These are phyloP conservation scores for Biscogniauxia mediterranea DNA, from an alignment of 2,329 filamentous ascomycete genomes.

Conservation along the genomic window DNA sequence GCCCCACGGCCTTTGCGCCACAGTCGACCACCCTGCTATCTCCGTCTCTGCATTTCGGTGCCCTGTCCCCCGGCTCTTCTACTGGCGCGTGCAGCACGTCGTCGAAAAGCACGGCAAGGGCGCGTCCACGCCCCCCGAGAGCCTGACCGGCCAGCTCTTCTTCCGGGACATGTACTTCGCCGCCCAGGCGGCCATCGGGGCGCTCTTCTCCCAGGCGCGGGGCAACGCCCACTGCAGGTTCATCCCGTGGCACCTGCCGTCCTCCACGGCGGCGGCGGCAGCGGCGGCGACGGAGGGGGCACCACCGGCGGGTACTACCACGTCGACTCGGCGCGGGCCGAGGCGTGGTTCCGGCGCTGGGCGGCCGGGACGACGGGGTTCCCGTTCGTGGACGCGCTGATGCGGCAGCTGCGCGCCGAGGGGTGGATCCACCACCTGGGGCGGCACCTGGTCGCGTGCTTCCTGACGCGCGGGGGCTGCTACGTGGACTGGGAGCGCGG, in stretches of 20 bases:
- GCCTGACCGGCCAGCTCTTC: constrained; percentile 68
- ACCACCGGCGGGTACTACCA: constrained; percentile 65
- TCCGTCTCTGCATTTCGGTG: constrained; percentile 72
- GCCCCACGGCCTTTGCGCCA: constrained; percentile 69
- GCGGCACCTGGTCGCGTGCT: constrained; percentile 75
- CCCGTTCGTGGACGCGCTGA: constrained; percentile 77
- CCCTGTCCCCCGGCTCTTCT: constrained; percentile 69
- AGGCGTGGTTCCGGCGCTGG: constrained; percentile 68
- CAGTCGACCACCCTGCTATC: constrained; percentile 72
- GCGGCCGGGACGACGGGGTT: constrained; percentile 69
- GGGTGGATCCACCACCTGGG: constrained; percentile 82
- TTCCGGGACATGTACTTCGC: constrained; percentile 85
- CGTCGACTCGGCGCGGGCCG: constrained; percentile 61
- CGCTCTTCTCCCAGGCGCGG: constrained; percentile 61
- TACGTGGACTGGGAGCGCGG: constrained; percentile 79
- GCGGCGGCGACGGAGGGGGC: constrained; percentile 39
- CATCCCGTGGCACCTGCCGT: constrained; percentile 75
- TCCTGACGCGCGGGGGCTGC: constrained; percentile 75
- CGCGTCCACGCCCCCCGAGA: constrained; percentile 64
- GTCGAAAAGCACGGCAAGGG: constrained; percentile 55
- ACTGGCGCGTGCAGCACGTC: constrained; percentile 66
- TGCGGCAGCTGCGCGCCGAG: constrained; percentile 69
- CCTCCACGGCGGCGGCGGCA: constrained; percentile 46
- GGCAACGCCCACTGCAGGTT: constrained; percentile 69
- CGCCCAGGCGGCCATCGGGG: constrained; percentile 67